Conservation (phyloP, 495 filamentous ascomycete genomes). For the Articulospora tetracladia region DNA sequence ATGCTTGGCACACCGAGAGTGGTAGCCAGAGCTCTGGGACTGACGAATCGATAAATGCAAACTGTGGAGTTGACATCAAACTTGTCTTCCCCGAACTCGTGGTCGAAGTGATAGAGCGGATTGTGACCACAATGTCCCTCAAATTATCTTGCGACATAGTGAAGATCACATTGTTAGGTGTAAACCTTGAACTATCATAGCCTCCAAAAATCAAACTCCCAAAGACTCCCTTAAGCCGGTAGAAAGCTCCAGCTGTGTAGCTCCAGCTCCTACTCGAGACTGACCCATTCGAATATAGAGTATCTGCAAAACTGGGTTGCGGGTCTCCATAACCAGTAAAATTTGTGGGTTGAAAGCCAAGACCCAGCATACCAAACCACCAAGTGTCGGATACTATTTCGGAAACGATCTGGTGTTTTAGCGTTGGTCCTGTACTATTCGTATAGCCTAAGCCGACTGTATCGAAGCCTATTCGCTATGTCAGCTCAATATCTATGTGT, state of each 20-base stretch:
- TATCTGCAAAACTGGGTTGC: slow-evolving; percentile 44
- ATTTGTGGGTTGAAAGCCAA: slow-evolving; percentile 28
- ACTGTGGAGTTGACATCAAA: slow-evolving; percentile 31
- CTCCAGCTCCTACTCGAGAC: slow-evolving; percentile 51
- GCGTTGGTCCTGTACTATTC: slow-evolving; percentile 33
- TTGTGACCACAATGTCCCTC: slow-evolving; percentile 44
- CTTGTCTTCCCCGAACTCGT: slow-evolving; percentile 20
- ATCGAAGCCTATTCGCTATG: slow-evolving; percentile 43
- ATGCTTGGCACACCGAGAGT: slow-evolving; percentile 44
- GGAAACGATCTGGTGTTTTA: slow-evolving; percentile 45
- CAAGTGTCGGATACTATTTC: slow-evolving; percentile 29
- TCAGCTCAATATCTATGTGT: slow-evolving; percentile 18
- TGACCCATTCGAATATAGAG: slow-evolving; percentile 38
- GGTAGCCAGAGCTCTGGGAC: slow-evolving; percentile 55
- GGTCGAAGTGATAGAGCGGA: slow-evolving; percentile 40
- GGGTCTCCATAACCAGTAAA: slow-evolving; percentile 23
- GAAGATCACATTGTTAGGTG: slow-evolving; percentile 43
- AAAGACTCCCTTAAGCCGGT: slow-evolving; percentile 44
- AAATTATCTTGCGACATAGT: slow-evolving; percentile 43
- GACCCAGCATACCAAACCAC: slow-evolving; percentile 19
- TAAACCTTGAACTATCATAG: slow-evolving; percentile 49
- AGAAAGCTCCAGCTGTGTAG: slow-evolving; percentile 53
- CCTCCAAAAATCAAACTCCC: slow-evolving; percentile 55
- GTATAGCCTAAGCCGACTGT: slow-evolving; percentile 41
- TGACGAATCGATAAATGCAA: slow-evolving; percentile 49